These are phyloP conservation scores for Aspergillus alliaceus DNA, from an alignment of 2,329 filamentous ascomycete species.

Conservation along the genomic window DNA sequence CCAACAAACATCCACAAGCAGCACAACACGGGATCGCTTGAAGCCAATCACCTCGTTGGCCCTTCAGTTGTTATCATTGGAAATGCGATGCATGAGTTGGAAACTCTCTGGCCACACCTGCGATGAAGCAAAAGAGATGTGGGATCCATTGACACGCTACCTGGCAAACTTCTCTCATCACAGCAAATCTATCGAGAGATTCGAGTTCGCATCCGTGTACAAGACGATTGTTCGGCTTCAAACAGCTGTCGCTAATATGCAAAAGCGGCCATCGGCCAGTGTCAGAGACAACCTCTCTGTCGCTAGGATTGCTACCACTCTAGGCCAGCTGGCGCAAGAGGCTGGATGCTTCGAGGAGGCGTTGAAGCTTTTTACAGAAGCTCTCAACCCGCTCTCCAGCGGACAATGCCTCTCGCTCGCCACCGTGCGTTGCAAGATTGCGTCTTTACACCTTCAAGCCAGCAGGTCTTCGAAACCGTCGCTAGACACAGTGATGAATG, in stretches of 20 bases:
- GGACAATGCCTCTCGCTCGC: slow-evolving; percentile 36
- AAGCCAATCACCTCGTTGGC: slow-evolving; percentile 33
- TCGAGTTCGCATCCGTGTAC: slow-evolving; percentile 39
- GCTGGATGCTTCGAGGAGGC: slow-evolving; percentile 42
- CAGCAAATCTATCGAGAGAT: slow-evolving; percentile 33
- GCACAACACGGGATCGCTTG: slow-evolving; percentile 20
- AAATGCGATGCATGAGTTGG: slow-evolving; percentile 45
- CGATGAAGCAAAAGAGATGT: slow-evolving; percentile 44
- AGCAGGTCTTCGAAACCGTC: slow-evolving; percentile 23
- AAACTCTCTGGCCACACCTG: slow-evolving; percentile 41
- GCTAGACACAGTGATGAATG: slow-evolving; percentile 20
- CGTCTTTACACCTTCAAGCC: slow-evolving; percentile 36
- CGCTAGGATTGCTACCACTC: slow-evolving; percentile 34
- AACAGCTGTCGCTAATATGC: slow-evolving; percentile 26
- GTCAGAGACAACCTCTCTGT: slow-evolving; percentile 25
- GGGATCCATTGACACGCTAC: slow-evolving; percentile 44
- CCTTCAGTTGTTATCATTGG: slow-evolving; percentile 45
- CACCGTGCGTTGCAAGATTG: slow-evolving; percentile 41
- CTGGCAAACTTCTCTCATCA: slow-evolving; percentile 37
- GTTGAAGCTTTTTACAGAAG: slow-evolving; percentile 35
- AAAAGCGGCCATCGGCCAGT: slow-evolving; percentile 23
- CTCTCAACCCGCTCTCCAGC: slow-evolving; percentile 29
- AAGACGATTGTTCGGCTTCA: slow-evolving; percentile 38
- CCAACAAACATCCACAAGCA: slow-evolving; percentile 16
- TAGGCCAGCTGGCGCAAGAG: slow-evolving; percentile 43